A percentile compares a stretch with the other conserved stretches of the same genome.
Conservation (phyloP, 139 green algal species). For the Asterochloris sp. region DNA sequence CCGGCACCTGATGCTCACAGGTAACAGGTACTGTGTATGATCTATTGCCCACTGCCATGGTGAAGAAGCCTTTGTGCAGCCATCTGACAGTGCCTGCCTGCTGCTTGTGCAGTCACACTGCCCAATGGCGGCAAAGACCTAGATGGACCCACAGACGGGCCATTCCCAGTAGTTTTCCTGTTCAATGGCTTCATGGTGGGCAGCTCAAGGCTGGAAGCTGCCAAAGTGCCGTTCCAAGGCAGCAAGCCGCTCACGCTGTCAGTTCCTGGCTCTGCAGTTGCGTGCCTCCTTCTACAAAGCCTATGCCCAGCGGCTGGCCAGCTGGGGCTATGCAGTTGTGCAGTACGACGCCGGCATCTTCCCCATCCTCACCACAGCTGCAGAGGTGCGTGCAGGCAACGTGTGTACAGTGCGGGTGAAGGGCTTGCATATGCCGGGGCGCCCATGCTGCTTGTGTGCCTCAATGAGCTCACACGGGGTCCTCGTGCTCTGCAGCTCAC, state of each 20-base stretch:
- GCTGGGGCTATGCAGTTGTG: constrained; percentile 44
- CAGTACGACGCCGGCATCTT: constrained; percentile 38
- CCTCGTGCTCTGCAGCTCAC: constrained; percentile 1
- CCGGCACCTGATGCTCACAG: too few relatives aligned
- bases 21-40: too few relatives aligned
- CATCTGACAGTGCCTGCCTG: too few relatives aligned
- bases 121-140: not conserved
- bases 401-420: not conserved
- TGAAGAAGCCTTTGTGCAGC: too few relatives aligned
- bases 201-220: not conserved
- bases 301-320: constrained; percentile 45
- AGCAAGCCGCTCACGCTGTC: not conserved
- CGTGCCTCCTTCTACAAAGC: constrained; percentile 37
- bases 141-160: not conserved
- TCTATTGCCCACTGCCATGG: too few relatives aligned
- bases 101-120: constrained; percentile 4
- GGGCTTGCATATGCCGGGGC: not conserved
- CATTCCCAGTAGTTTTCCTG: constrained; percentile 35
- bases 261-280: constrained; percentile 21
- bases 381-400: constrained; percentile 23
- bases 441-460: not conserved
- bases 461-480: not conserved
- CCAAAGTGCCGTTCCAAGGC: not conserved
- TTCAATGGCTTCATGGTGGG: constrained; percentile 44
- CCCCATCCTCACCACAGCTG: constrained; percentile 24